phyloP scores from a whole-genome alignment of 2,329 filamentous ascomycete genomes.

The Xylariaceae sp. region DNA sequence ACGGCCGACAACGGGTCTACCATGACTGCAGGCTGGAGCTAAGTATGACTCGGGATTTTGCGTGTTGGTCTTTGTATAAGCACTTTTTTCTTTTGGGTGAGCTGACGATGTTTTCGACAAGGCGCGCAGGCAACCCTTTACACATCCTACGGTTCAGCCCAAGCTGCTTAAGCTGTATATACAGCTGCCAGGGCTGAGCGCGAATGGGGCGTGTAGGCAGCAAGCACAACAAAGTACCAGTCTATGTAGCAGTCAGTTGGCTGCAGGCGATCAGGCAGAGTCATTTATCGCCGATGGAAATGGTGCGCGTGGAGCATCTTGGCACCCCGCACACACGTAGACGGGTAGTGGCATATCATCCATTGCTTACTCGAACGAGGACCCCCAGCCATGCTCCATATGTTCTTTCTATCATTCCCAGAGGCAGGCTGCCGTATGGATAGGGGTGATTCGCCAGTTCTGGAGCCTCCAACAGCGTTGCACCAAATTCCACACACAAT shows the following conservation, averaged over 20 bases:
- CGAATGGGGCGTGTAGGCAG: not conserved
- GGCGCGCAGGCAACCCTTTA: not conserved
- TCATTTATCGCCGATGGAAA: not conserved
- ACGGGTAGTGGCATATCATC: not conserved
- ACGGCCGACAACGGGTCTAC: slow-evolving; percentile 23
- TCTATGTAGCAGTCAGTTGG: not conserved
- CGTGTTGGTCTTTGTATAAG: not conserved
- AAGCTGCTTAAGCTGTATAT: not conserved
- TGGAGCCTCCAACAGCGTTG: not conserved
- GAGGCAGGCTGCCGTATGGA: not conserved
- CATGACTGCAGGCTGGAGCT: slow-evolving; percentile 8
- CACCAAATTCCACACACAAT: not conserved
- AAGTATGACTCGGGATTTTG: not conserved
- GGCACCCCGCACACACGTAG: not conserved
- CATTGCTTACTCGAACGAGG: not conserved
- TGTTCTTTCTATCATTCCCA: not conserved
- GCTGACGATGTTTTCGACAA: not conserved
- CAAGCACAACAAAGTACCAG: not conserved
- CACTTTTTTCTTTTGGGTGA: not conserved
- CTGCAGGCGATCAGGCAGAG: not conserved
- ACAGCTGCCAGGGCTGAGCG: not conserved
- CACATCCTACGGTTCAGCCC: not conserved
- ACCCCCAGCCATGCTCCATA: not conserved
- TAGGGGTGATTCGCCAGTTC: not conserved
- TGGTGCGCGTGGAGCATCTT: not conserved